Percentiles rank a stretch among this genome's conserved stretches.
Conservation (phyloP, 768 basidiomycete species). For the Lentinula boryana region DNA sequence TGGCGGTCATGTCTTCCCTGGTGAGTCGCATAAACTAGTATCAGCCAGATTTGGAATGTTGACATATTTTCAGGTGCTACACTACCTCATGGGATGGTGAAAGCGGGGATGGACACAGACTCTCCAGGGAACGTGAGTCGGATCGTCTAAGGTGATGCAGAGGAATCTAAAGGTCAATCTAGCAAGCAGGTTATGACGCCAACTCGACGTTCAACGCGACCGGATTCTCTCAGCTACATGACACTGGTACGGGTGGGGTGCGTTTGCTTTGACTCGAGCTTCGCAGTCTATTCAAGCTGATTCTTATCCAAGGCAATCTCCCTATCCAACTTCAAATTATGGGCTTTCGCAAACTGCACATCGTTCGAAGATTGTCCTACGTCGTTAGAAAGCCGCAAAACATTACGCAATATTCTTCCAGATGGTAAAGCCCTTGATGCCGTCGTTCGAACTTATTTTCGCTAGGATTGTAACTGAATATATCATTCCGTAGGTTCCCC, state of each 20-base stretch:
- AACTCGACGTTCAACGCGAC: constrained; percentile 32
- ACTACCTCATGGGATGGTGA: constrained; percentile 66
- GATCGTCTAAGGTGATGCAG: neutral
- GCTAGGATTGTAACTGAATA: too few relatives aligned
- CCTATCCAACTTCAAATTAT: constrained; percentile 59
- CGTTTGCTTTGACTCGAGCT: constrained; percentile 11
- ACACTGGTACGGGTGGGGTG: constrained; percentile 56
- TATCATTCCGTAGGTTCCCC: constrained; percentile 34
- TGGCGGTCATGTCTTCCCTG: constrained; percentile 63
- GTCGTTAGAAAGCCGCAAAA: constrained; percentile 38
- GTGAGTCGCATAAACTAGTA: constrained; percentile 21
- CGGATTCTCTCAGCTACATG: constrained; percentile 61
- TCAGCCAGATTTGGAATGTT: neutral
- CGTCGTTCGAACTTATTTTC: too few relatives aligned
- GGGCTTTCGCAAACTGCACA: constrained; percentile 42
- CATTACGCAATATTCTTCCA: constrained; percentile 35
- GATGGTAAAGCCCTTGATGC: constrained; percentile 30
- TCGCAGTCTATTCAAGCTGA: neutral
- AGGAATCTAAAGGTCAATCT: neutral
- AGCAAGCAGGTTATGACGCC: constrained; percentile 45
- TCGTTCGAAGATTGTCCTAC: constrained; percentile 50
- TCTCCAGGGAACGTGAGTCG: constrained; percentile 49
- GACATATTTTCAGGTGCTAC: constrained; percentile 40
- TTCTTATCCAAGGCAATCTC: constrained; percentile 33
- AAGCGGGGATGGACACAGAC: constrained; percentile 63